These are phyloP conservation scores for Trichoderma pleuroti DNA, from an alignment of 2,329 filamentous ascomycete species.

Conservation along the genomic window DNA sequence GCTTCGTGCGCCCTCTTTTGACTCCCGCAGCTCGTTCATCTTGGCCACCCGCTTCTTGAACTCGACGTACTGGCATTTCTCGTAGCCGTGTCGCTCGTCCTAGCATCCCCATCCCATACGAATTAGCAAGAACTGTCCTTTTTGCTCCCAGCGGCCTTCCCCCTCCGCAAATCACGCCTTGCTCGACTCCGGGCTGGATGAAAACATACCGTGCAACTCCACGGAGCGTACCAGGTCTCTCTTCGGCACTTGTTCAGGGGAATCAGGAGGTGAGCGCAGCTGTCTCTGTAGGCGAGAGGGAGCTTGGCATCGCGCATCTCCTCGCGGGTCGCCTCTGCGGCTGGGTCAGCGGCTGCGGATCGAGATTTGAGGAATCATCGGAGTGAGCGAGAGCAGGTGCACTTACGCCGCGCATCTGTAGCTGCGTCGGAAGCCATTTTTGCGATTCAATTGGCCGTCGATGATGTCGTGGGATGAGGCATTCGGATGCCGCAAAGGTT, in stretches of 20 bases:
- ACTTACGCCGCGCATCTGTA: slow-evolving; percentile 40
- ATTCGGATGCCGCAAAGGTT: slow-evolving; percentile 1
- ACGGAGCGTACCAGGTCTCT: slow-evolving; percentile 90
- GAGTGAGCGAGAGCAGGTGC: not conserved
- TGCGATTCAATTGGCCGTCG: slow-evolving; percentile 35
- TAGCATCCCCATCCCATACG: slow-evolving; percentile 37
- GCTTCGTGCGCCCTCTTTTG: slow-evolving; percentile 79
- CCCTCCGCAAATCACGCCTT: not conserved
- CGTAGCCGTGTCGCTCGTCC: slow-evolving; percentile 96
- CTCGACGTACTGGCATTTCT: slow-evolving; percentile 98
- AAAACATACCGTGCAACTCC: slow-evolving; percentile 87
- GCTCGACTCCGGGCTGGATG: not conserved
- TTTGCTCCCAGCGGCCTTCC: slow-evolving; percentile 3
- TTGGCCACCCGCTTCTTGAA: slow-evolving; percentile 98
- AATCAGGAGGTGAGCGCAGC: slow-evolving; percentile 90
- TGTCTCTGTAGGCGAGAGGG: slow-evolving; percentile 88
- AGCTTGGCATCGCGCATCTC: slow-evolving; percentile 91
- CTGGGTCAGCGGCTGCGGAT: not conserved
- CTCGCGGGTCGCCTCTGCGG: slow-evolving; percentile 72
- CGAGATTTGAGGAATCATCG: not conserved
- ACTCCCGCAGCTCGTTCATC: slow-evolving; percentile 92
- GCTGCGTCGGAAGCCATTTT: slow-evolving; percentile 38
- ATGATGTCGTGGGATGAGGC: slow-evolving; percentile 18
- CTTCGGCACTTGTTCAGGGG: slow-evolving; percentile 92
- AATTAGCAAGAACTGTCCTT: not conserved